Conservation (phyloP, 148 eudicot genomes). For the Rheum nobile region DNA sequence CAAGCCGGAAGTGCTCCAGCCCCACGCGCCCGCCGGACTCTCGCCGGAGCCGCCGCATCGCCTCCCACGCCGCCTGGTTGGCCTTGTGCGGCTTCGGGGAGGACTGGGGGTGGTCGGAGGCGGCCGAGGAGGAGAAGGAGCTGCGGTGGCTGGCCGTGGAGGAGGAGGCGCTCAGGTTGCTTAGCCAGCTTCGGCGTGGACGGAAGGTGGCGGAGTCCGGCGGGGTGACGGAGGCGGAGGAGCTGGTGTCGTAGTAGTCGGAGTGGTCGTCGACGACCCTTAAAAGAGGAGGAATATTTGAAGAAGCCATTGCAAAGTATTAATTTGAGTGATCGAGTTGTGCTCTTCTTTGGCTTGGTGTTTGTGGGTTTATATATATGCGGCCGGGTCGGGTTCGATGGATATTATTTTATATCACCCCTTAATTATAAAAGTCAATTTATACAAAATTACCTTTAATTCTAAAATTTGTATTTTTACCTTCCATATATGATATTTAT, state of each 20-base stretch:
- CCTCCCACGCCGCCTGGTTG: slow-evolving; percentile 70
- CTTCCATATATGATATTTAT: not conserved
- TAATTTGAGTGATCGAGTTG: slow-evolving; percentile 2
- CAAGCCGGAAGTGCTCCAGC: slow-evolving; percentile 53
- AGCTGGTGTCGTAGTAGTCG: slow-evolving; percentile 55
- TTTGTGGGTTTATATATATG: slow-evolving; percentile 17
- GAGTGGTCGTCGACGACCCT: slow-evolving; percentile 20
- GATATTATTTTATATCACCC: not conserved
- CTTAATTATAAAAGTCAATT: not conserved
- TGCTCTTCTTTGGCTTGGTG: not conserved
- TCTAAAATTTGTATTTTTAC: not conserved
- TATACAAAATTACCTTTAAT: not conserved
- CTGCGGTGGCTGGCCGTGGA: slow-evolving; percentile 38
- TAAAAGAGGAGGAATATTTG: not conserved
- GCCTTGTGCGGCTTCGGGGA: slow-evolving; percentile 71
- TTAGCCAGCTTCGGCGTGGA: slow-evolving; percentile 58
- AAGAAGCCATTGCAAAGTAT: slow-evolving; percentile 19
- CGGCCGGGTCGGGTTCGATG: not conserved
- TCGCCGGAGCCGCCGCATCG: slow-evolving; percentile 37
- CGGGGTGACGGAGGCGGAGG: slow-evolving; percentile 47
- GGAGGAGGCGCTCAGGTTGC: slow-evolving; percentile 40
- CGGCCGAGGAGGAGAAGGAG: slow-evolving; percentile 21
- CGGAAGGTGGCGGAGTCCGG: slow-evolving; percentile 36
- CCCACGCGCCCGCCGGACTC: slow-evolving; percentile 40
- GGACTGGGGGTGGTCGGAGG: slow-evolving; percentile 6